Conservation (phyloP, 2,329 filamentous ascomycete species). For the Cordyceps cateniannulata region DNA sequence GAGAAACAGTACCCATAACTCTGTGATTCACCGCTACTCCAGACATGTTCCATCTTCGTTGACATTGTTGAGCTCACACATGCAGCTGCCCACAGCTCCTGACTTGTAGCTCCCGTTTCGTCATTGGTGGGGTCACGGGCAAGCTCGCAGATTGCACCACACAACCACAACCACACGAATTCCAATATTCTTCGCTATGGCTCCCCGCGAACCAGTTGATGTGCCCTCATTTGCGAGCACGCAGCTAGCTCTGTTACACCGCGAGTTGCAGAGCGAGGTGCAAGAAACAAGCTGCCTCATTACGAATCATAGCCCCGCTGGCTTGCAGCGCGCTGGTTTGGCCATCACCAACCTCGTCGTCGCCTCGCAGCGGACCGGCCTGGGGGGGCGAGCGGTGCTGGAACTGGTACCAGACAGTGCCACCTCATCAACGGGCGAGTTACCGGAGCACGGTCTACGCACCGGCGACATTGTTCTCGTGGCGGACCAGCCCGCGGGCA, state of each 20-base stretch:
- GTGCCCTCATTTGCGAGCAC: constrained; percentile 62
- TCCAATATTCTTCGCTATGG: constrained; percentile 24
- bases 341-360: constrained; percentile 72
- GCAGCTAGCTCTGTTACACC: constrained; percentile 64
- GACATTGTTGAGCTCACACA: no score
- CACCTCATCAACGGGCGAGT: constrained; percentile 43
- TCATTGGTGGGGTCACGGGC: constrained; percentile 11
- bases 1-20: accelerated
- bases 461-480: constrained; percentile 73
- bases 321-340: constrained; percentile 69
- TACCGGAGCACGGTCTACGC: constrained; percentile 70
- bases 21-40: not conserved
- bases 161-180: not conserved
- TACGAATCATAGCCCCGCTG: constrained; percentile 58
- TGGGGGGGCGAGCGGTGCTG: constrained; percentile 85
- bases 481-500: constrained; percentile 66
- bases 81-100: not conserved
- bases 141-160: not conserved
- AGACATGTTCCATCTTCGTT: not conserved
- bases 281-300: constrained; percentile 63
- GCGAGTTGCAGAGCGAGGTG: constrained; percentile 67
- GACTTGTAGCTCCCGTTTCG: not conserved
- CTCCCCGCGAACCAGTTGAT: constrained; percentile 41
- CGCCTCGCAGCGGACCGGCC: constrained; percentile 72
- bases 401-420: constrained; percentile 74